A percentile compares a stretch with the other conserved stretches of the same genome.
These are phyloP conservation scores for Pseudomassariella vexata DNA, from an alignment of 2,329 filamentous ascomycete species.

Conservation along the genomic window DNA sequence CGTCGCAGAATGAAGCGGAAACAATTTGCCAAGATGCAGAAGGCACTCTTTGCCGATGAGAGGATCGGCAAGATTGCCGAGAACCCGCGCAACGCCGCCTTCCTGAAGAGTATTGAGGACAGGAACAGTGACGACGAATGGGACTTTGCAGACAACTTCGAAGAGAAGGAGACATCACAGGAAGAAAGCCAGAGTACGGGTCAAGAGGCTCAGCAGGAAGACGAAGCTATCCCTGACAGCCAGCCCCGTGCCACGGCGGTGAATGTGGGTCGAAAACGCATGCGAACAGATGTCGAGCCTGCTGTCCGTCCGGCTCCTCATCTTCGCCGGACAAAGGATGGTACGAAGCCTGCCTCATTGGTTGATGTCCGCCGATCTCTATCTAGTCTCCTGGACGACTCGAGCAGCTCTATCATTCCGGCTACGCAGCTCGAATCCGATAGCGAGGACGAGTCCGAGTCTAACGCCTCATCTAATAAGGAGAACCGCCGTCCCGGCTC, in stretches of 20 bases:
- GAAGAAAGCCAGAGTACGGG: slow-evolving; percentile 20
- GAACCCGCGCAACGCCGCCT: slow-evolving; percentile 84
- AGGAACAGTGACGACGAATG: slow-evolving; percentile 68
- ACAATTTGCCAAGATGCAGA: slow-evolving; percentile 88
- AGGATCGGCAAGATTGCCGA: slow-evolving; percentile 85
- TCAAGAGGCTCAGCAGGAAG: slow-evolving; percentile 19
- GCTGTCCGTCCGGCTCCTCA: slow-evolving; percentile 49
- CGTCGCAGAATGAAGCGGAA: slow-evolving; percentile 74
- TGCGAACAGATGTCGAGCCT: slow-evolving; percentile 18
- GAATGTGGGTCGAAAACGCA: slow-evolving; percentile 28
- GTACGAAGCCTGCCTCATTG: slow-evolving; percentile 66
- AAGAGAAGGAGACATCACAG: slow-evolving; percentile 30
- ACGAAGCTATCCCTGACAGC: slow-evolving; percentile 41
- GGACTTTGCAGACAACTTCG: slow-evolving; percentile 61
- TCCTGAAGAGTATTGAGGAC: slow-evolving; percentile 86
- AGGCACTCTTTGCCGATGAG: slow-evolving; percentile 81
- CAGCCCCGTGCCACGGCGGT: slow-evolving; percentile 33
- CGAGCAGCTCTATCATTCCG: slow-evolving; percentile 39
- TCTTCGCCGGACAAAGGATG: slow-evolving; percentile 54
- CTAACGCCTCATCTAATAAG: slow-evolving; percentile 38
- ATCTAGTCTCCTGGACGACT: slow-evolving; percentile 74
- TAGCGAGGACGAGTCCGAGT: slow-evolving; percentile 48
- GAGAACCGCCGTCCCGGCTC: slow-evolving; percentile 39
- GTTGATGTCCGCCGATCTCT: slow-evolving; percentile 79
- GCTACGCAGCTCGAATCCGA: slow-evolving; percentile 40